Conservation (phyloP, 257 asterid species). For the Nicotiana benthamiana region DNA sequence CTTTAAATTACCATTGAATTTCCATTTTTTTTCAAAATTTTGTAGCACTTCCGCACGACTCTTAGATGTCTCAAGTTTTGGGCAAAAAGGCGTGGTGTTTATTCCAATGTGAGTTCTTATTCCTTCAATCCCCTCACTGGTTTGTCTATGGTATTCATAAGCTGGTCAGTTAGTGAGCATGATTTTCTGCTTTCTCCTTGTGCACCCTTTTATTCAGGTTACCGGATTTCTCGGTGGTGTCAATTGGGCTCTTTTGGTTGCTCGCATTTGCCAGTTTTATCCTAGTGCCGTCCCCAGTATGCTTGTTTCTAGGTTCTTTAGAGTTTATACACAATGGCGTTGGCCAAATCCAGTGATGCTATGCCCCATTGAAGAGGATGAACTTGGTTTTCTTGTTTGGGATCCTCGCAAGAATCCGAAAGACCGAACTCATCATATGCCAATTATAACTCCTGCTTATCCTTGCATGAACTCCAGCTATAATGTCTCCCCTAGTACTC, state of each 20-base stretch:
- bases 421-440: slow-evolving; percentile 36
- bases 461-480: slow-evolving; percentile 44
- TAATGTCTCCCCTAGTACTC: slow-evolving; percentile 38
- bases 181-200: neutral
- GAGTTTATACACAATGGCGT: slow-evolving; percentile 40
- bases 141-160: neutral
- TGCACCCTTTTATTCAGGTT: slow-evolving; percentile 17
- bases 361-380: slow-evolving; percentile 31
- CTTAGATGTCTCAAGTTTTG: slow-evolving; percentile 35
- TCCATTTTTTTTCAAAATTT: neutral
- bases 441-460: slow-evolving; percentile 40
- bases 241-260: slow-evolving; percentile 38
- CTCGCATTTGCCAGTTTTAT: slow-evolving; percentile 36
- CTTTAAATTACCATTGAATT: neutral
- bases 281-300: slow-evolving; percentile 37
- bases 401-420: slow-evolving; percentile 34
- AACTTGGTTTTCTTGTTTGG: slow-evolving; percentile 36
- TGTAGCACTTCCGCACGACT: slow-evolving; percentile 36
- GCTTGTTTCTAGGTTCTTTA: slow-evolving; percentile 38
- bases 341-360: slow-evolving; percentile 50
- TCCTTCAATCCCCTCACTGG: neutral
- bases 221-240: slow-evolving; percentile 38
- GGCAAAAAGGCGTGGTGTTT: slow-evolving; percentile 38
- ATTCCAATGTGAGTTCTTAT: slow-evolving; percentile 28
- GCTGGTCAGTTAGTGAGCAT: neutral